Base-by-base conservation (phyloP, 208 protist genomes). In the Leishmania arabica region DNA sequence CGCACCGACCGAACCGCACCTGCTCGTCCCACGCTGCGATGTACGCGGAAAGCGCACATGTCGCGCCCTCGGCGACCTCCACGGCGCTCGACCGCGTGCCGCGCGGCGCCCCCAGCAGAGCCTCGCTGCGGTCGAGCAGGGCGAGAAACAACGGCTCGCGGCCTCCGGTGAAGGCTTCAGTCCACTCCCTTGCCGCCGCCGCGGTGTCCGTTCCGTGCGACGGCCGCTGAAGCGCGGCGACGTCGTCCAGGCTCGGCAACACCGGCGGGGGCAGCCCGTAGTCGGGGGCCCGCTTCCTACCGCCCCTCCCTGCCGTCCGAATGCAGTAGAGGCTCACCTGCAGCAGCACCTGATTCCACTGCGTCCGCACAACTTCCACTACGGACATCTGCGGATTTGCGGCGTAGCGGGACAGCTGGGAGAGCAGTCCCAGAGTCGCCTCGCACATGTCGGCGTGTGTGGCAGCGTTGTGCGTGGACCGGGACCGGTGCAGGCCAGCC, bases 381-480 rank as follows among this genome's bases (percentile, higher is more conserved):
- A 86, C 66, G 27, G 75, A 68, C 40, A 84, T 49, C 21, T 88
- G 51, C 45, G 83, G 82, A 37, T 76, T 86, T 1, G 77, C 70
- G 1, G 83, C 79, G 83, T 88, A 90, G 51, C 86, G 83, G 4
- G 86, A 88, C 5, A 93, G 79, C 75, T 86, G 77, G 11, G 82
- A 86, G 40, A 96, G 87, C 72, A 93, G 77, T 49, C 88, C 82
- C 47, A 96, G 86, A 11, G 91, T 84, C 15, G 84, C 75, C 79
- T 95, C 91, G 78, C 93, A 96, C 42, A 88, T 27, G 24, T 84
- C 81, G 40, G 82, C 83, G 82, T 96, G 93, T n/a, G 89, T 88
- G 71, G 86, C 85, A 17, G 87, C 58, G 74, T 79, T 85, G 83
- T 90, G 84, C 51, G 79, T 73, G 19, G 81, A 74, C 27, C 79